Percentiles rank a stretch among this genome's conserved stretches.
Evolutionary conservation across 2,329 filamentous ascomycete species (phyloP).

Genomic region (Ceratocystis huliohia): DNA sequence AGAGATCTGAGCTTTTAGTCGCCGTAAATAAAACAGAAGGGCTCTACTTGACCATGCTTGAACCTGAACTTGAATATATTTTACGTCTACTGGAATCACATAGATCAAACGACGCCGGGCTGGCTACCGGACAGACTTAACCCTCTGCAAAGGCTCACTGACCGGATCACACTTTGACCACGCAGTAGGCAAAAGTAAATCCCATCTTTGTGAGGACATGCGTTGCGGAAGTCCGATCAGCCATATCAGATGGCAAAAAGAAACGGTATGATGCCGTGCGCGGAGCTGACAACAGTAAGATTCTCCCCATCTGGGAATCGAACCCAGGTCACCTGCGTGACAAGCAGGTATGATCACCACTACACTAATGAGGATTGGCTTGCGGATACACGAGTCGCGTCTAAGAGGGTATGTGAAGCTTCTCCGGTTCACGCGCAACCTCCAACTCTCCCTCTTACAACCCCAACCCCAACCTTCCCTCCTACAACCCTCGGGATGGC

Average conservation of each 20-base stretch:
- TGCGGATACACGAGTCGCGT: background rate
- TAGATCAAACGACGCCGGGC: too few relatives aligned
- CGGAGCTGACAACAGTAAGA: background rate
- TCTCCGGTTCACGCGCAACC: background rate
- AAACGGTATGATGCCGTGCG: background rate
- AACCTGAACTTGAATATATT: too few relatives aligned
- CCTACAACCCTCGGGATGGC: too few relatives aligned
- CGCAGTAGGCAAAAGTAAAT: background rate
- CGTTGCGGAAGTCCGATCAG: background rate
- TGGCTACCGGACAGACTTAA: too few relatives aligned
- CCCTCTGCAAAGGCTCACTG: too few relatives aligned
- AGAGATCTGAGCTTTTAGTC: background rate
- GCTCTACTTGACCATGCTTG: too few relatives aligned
- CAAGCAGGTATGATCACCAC: constrained; percentile 19
- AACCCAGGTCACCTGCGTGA: constrained; percentile 18
- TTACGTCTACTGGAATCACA: too few relatives aligned
- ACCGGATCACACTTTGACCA: too few relatives aligned
- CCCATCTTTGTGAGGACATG: too few relatives aligned
- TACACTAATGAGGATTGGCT: constrained; percentile 17
- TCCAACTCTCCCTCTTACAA: too few relatives aligned
- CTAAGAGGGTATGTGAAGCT: background rate
- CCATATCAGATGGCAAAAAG: background rate
- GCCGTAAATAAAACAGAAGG: background rate
- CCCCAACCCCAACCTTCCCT: too few relatives aligned
- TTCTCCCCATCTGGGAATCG: constrained; percentile 19